Evolutionary conservation across 495 filamentous ascomycete genomes (phyloP).

Genomic region (Aspergillus ellipticus): DNA sequence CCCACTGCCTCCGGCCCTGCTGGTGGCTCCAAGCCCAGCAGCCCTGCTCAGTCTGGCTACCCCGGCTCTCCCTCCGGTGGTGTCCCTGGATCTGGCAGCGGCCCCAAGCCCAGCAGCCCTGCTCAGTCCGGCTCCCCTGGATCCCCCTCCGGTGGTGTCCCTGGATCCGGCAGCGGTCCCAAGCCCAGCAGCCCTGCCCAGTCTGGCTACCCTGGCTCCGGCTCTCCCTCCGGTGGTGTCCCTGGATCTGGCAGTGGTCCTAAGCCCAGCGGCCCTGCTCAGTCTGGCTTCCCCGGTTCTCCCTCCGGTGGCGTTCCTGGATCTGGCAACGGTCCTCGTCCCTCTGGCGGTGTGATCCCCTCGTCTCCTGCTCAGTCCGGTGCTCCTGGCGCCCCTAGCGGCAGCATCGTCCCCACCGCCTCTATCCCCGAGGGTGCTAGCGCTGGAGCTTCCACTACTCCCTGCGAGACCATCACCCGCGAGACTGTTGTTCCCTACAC

Average conservation of each 20-base stretch:
- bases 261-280: not conserved
- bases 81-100: not conserved
- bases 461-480: constrained; percentile 23
- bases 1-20: not conserved
- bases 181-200: no score
- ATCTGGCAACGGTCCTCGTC: not conserved
- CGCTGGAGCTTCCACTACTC: constrained; percentile 7
- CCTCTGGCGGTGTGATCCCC: not conserved
- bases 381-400: no score
- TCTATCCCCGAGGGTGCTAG: not conserved
- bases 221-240: not conserved
- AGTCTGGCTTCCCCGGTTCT: not conserved
- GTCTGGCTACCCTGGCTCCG: no score
- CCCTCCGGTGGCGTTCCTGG: not conserved
- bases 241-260: not conserved
- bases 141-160: not conserved
- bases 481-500: constrained; percentile 13
- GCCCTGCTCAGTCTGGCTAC: no score
- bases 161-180: not conserved
- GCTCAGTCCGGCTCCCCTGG: not conserved
- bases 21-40: not conserved
- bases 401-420: constrained; percentile 1
- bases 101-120: not conserved
- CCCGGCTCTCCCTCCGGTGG: not conserved
- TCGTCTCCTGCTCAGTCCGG: not conserved